A percentile compares a stretch with the other conserved stretches of the same genome.
Evolutionary conservation across 2,329 filamentous ascomycete species (phyloP).

Genomic region (Bertia moriformis): DNA sequence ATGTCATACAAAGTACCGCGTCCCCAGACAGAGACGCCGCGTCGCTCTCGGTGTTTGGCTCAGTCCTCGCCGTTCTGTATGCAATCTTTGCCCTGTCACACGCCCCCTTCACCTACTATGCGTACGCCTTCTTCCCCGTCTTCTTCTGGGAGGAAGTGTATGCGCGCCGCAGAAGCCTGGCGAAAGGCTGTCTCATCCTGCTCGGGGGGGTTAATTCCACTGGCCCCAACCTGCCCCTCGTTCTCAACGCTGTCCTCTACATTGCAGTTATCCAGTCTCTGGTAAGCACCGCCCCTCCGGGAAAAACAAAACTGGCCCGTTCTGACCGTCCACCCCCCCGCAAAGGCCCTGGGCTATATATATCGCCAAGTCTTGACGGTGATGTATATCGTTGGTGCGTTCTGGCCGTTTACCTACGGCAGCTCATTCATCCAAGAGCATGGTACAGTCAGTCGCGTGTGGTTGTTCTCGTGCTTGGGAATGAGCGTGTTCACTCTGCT

Average conservation of each 20-base stretch:
- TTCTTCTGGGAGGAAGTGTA: constrained; percentile 95
- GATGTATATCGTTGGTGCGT: constrained; percentile 60
- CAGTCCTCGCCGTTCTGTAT: constrained; percentile 60
- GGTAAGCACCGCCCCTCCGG: constrained; percentile 25
- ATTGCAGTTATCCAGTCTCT: constrained; percentile 66
- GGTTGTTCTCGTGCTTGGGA: constrained; percentile 60
- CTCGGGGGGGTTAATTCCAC: constrained; percentile 54
- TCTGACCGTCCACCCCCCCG: no score
- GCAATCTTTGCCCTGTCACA: constrained; percentile 67
- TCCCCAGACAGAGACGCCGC: constrained; percentile 45
- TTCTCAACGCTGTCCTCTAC: constrained; percentile 51
- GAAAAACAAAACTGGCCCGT: constrained; percentile 5
- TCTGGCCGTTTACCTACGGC: constrained; percentile 70
- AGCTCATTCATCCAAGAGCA: constrained; percentile 57
- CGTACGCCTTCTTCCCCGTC: constrained; percentile 81
- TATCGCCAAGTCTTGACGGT: constrained; percentile 73
- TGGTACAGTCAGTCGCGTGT: constrained; percentile 46
- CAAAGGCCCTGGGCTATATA: constrained; percentile 85
- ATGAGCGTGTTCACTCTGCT: constrained; percentile 90
- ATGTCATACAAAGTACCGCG: constrained; percentile 63
- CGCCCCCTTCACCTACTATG: constrained; percentile 74
- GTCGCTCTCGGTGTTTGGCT: constrained; percentile 56
- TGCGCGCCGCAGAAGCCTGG: constrained; percentile 56
- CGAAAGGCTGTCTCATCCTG: constrained; percentile 50
- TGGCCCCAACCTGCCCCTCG: constrained; percentile 39